A percentile compares a stretch with the other conserved stretches of the same genome.
These are phyloP conservation scores for Nothophytophthora sp. DNA, from an alignment of 352 stramenopile species.

Conservation along the genomic window DNA sequence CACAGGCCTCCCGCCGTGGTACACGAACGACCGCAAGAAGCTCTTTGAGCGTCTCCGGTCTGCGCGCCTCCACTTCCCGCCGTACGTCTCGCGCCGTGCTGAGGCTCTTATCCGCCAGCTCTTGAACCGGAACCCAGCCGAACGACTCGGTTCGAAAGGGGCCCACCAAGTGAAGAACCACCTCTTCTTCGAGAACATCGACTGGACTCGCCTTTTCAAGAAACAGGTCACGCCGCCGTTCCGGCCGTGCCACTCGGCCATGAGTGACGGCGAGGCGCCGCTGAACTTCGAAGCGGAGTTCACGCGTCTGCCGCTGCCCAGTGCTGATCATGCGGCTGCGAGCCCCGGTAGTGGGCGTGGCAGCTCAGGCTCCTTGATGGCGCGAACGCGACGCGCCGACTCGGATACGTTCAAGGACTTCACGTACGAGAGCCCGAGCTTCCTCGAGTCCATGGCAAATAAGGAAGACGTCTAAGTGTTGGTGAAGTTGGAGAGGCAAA, in stretches of 20 bases:
- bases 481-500: too few species aligned
- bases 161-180: constrained; percentile 84
- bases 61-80: constrained; percentile 95
- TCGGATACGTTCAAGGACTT: constrained; percentile 85
- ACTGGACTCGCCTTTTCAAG: constrained; percentile 68
- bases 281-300: constrained; percentile 98
- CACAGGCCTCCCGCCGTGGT: constrained; percentile 90
- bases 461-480: constrained; percentile 23
- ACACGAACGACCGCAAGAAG: constrained; percentile 94
- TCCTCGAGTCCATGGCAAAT: constrained; percentile 54
- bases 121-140: constrained; percentile 93
- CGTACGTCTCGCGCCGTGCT: constrained; percentile 88
- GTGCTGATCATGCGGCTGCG: constrained; percentile 82
- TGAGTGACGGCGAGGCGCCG: too few species aligned
- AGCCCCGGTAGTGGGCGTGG: constrained; percentile 55
- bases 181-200: constrained; percentile 79
- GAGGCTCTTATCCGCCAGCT: constrained; percentile 90
- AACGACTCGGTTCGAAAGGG: constrained; percentile 94
- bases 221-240: constrained; percentile 87
- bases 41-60: constrained; percentile 98
- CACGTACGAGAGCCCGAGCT: constrained; percentile 78
- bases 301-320: constrained; percentile 96
- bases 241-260: constrained; percentile 91
- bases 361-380: too few species aligned
- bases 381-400: too few species aligned